Conservation (phyloP, 345 rosid species). For the Rubroshorea leprosula region DNA sequence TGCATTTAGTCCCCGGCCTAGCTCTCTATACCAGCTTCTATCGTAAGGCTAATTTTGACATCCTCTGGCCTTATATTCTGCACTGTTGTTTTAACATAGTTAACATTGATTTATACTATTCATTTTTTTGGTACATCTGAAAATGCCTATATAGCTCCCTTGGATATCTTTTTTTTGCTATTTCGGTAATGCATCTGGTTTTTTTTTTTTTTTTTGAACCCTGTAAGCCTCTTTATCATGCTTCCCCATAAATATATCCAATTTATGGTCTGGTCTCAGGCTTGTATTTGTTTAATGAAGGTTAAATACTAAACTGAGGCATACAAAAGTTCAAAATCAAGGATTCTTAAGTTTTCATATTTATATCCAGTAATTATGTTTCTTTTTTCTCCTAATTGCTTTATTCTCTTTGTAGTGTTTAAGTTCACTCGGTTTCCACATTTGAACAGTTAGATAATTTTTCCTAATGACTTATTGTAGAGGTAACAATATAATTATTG, state of each 20-base stretch:
- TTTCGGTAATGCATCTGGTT: background rate
- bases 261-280: background rate
- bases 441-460: too few species aligned
- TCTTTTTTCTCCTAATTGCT: too few species aligned
- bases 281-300: background rate
- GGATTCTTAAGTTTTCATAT: background rate
- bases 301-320: background rate
- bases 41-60: conserved; percentile 66
- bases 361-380: too few species aligned
- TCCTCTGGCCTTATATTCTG: conserved; percentile 10
- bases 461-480: too few species aligned
- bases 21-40: conserved; percentile 82
- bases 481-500: too few species aligned
- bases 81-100: conserved; percentile 1
- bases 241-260: background rate
- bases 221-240: background rate
- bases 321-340: background rate
- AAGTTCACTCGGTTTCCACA: background rate
- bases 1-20: conserved; percentile 94
- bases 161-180: background rate
- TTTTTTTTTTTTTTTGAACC: background rate
- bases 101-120: background rate
- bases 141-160: background rate
- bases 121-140: background rate
- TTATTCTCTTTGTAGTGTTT: too few species aligned